Base-by-base conservation (phyloP, 148 eudicot genomes). In the Diospyros kaki region DNA sequence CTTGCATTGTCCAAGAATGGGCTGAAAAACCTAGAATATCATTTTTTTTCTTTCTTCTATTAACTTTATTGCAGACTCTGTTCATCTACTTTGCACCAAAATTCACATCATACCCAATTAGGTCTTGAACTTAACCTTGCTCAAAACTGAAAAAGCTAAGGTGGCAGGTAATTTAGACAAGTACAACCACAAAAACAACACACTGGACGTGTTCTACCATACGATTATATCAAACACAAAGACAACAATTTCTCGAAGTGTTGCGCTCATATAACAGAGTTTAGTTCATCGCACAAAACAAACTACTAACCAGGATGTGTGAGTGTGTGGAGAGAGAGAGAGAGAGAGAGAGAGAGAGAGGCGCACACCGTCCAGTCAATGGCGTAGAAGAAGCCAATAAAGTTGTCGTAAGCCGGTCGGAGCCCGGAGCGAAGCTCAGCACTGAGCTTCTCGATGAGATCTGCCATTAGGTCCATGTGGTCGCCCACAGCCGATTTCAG, bases 301-400 rank as follows among this genome's bases (percentile, higher is more conserved):
- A 15, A 17, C 55, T n/a, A 67, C 6, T 3, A 68, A 15, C 28
- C 11, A 69, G 1, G 6, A 38, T 11, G 60, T 46, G 48, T 4
- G 12, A 2, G 42, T 6, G 42, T 10, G 38, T 0, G 55, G 6
- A 53, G 7, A 61, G 14, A 46, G 50, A n/a, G 15, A 58, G 64
- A 68, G 53, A 60, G 28, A 28, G 28, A 28, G 28, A 28, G 28
- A 28, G 28, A 46, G 18, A 61, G 59, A 59, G 54, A 41, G 9
- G 46, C 8, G 52, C 8, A 8, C 65, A 94, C 98, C 92, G 86
- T 94, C 97, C 98, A 94, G 76, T 94, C 91, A 78, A 94, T 90
- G 86, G 97, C 96, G 76, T 94, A 96, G 79, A 90, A 84, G 76
- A 94, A 94, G 46, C 96, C 97, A 60, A 94, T 69, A 77, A 94